Evolutionary conservation across 805 yeast species (phyloP).

Genomic region (Ogataea nitratoaversa): DNA sequence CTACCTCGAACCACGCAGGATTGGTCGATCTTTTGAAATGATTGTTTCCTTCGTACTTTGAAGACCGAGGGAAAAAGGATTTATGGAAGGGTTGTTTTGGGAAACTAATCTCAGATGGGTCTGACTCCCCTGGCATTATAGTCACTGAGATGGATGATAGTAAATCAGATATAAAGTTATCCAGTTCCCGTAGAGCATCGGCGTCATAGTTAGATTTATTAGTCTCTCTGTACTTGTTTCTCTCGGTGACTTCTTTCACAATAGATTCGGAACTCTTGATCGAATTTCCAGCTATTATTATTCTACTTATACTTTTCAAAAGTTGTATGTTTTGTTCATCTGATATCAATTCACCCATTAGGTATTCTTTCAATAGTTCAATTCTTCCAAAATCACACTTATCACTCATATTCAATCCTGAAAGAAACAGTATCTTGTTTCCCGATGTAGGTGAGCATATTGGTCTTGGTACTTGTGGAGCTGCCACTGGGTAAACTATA

Average conservation of each 20-base stretch:
- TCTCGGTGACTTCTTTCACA: constrained; percentile 24
- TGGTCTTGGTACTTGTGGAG: constrained; percentile 47
- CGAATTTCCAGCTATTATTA: constrained; percentile 75
- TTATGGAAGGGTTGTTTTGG: constrained; percentile 92
- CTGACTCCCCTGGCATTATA: constrained; percentile 79
- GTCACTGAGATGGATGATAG: constrained; percentile 62
- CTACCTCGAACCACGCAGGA: constrained; percentile 67
- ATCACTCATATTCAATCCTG: constrained; percentile 63
- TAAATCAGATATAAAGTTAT: constrained; percentile 52
- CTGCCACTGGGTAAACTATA: constrained; percentile 61
- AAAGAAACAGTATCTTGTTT: constrained; percentile 62
- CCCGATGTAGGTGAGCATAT: constrained; percentile 10
- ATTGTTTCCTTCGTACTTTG: constrained; percentile 20
- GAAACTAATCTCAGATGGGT: constrained; percentile 77
- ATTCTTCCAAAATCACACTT: constrained; percentile 40
- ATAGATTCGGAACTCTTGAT: constrained; percentile 19
- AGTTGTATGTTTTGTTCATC: constrained; percentile 17
- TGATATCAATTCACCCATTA: constrained; percentile 58
- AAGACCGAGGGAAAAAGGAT: constrained; percentile 53
- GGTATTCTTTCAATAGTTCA: constrained; percentile 62
- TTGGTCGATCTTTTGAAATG: constrained; percentile 52
- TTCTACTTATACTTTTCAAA: constrained; percentile 34
- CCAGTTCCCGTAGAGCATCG: constrained; percentile 51
- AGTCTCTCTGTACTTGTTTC: constrained; percentile 44
- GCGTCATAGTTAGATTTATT: constrained; percentile 50